Evolutionary conservation across 2,329 filamentous ascomycete species (phyloP), one percentile per base, ranked within the genome.

Genomic region (Botrytis elliptica): DNA sequence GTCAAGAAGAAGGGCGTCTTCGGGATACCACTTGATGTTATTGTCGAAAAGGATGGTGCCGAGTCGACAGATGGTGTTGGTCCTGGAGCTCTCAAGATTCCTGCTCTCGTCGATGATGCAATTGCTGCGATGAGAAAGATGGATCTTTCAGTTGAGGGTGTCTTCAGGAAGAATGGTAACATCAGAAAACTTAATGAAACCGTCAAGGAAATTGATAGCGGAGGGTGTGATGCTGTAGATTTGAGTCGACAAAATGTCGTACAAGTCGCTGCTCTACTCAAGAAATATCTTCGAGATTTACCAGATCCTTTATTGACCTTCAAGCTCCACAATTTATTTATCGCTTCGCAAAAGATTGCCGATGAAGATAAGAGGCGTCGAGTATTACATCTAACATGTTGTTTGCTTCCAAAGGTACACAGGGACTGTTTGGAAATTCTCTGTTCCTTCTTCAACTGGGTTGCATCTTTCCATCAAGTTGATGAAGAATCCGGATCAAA

Each of bases 131-230:
- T 99, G 93, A 91, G 95, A 79, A 96, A 95, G 83, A 98, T 99
- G 94, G 96, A 99, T 82, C 94, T 99, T 85, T 98, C 95, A 2
- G 94, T 99, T 1, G 96, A 99, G 83, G 96, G 96, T 79, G 95
- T 99, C 36, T 99, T 99, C 89, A 91, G 96, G 78, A 99, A 99
- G 87, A 99, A 98, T 80, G 96, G 96, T 79, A 99, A 98, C 83
- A 98, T 99, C 84, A 95, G 96, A 82, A 93, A 95, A 78, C 87
- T 98, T 63, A 93, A 93, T 78, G 95, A 97, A 75, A 86, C 97
- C 10, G 91, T 94, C 57, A 93, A 97, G 73, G 87, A 91, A 78
- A 94, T 99, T 76, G 96, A 99, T 82, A 89, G 89, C 63, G 92
- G 94, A 71, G 95, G 94, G 60, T 93, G 92, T 75, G 94, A 97